Percentiles rank a stretch among this genome's conserved stretches.
phyloP scores from a whole-genome alignment of 805 yeast genomes.

The Metschnikowia borealis region DNA sequence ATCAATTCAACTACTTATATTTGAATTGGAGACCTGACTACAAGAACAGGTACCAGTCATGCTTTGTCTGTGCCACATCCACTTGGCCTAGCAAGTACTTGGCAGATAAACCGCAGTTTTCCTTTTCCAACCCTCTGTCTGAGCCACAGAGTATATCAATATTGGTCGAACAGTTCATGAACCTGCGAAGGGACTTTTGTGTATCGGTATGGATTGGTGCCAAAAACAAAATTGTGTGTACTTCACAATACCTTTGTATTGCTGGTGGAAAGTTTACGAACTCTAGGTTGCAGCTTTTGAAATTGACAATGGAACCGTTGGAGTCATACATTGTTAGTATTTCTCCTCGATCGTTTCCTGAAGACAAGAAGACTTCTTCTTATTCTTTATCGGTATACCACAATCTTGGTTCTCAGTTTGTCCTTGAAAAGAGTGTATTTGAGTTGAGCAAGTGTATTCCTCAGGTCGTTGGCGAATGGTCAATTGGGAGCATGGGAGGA shows the following conservation, averaged over 20 bases:
- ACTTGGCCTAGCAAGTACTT: constrained; percentile 13
- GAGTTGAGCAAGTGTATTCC: constrained; percentile 7
- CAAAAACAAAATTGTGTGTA: constrained; percentile 2
- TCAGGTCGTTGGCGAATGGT: constrained; percentile 43
- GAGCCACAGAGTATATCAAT: constrained; percentile 27
- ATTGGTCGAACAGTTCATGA: constrained; percentile 9
- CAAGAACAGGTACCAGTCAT: constrained; percentile 17
- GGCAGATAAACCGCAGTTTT: constrained; percentile 42
- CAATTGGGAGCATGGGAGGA: constrained; percentile 46
- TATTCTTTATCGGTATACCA: constrained; percentile 25
- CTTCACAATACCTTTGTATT: constrained; percentile 20
- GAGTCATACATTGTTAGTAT: constrained; percentile 27
- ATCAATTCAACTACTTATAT: constrained; percentile 49
- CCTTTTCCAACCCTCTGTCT: constrained; percentile 30
- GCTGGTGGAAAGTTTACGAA: constrained; percentile 28
- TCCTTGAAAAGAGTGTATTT: constrained; percentile 27
- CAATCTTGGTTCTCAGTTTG: constrained; percentile 19
- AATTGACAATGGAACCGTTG: constrained; percentile 24
- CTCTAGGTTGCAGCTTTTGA: constrained; percentile 34
- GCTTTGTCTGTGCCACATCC: constrained; percentile 19
- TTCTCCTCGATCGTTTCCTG: constrained; percentile 19
- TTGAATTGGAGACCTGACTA: constrained; percentile 59
- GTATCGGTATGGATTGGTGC: constrained; percentile 13
- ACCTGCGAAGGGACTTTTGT: constrained; percentile 6
- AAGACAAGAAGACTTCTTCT: constrained; percentile 13